Conservation (phyloP, 2,329 filamentous ascomycete genomes). For the Periconia sp. region DNA sequence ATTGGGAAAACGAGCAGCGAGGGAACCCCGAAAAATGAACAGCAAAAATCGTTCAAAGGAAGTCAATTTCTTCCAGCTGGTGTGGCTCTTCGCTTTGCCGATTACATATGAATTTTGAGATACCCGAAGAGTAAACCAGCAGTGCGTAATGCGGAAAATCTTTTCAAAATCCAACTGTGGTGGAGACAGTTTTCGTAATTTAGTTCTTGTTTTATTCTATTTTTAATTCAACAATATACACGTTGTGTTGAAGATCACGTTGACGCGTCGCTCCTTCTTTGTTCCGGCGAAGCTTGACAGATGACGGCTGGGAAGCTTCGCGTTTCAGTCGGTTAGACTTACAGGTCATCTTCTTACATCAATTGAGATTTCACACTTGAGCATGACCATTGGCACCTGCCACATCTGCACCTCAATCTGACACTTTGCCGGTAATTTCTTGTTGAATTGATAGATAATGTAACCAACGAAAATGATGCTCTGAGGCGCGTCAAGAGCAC, state of each 20-base stretch:
- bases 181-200: not conserved
- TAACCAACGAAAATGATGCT: not conserved
- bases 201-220: not conserved
- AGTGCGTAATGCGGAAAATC: slow-evolving; percentile 13
- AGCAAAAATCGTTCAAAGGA: slow-evolving; percentile 14
- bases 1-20: not conserved
- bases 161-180: not conserved
- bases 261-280: not conserved
- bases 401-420: not conserved
- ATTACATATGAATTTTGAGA: slow-evolving; percentile 9
- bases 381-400: not conserved
- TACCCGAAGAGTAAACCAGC: slow-evolving; percentile 10
- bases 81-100: slow-evolving; percentile 5
- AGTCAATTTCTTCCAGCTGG: slow-evolving; percentile 15
- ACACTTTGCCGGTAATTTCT: not conserved
- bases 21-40: not conserved
- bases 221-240: not conserved
- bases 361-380: not conserved
- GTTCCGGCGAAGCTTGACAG: not conserved
- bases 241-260: not conserved
- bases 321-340: too few relatives aligned
- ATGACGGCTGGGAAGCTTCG: not conserved
- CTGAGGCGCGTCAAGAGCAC: not conserved
- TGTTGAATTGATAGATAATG: not conserved
- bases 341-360: not conserved